Evolutionary conservation across 2,329 filamentous ascomycete genomes (phyloP), one percentile per base, ranked within the genome.

Genomic region (Lachnellula occidentalis): DNA sequence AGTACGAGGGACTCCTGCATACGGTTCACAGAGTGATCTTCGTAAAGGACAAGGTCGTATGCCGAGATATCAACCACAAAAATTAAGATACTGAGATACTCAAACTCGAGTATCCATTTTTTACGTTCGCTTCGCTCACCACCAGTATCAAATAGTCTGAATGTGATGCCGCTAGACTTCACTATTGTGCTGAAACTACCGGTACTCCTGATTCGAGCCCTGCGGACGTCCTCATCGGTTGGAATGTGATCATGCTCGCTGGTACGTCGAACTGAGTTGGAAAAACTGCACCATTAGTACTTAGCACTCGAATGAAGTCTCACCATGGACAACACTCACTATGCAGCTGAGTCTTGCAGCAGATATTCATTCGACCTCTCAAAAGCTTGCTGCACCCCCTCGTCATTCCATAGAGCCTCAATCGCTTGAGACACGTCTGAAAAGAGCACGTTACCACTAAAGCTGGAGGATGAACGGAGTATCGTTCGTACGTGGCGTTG

Each of bases 61-160:
- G 96, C 92, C 64, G 91, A 96, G 66, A 96, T 96, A 73, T 92
- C 92, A 63, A 96, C 92, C 53, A 96, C 77, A 85, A 96, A 96
- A 39, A 96, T 87, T 65, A 96, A 95, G 9, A 92, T 95, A 8
- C 91, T 96, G 68, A 96, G 92, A 67, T 96, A 96, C 78, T 96
- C 92, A 74, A 96, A 96, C 77, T 92, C 96, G 78, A 96, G 92
- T 66, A 96, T 96, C 92, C 92, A 96, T 83, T 96, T 96, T 87
- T 96, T 96, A 71, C 92, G 86, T 76, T 96, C 92, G 6, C 90
- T 96, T 71, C 92, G 84, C 75, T 96, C 92, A 62, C 92, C 92
- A 80, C 92, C 92, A 45, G 96, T 92, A 68, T 96, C 92, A 74
- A 96, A 96, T 92, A 96, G 96, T 64, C 91, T 85, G 78, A 96